phyloP scores from a whole-genome alignment of 768 basidiomycete species.

The Clitopilus passeckerianus region DNA sequence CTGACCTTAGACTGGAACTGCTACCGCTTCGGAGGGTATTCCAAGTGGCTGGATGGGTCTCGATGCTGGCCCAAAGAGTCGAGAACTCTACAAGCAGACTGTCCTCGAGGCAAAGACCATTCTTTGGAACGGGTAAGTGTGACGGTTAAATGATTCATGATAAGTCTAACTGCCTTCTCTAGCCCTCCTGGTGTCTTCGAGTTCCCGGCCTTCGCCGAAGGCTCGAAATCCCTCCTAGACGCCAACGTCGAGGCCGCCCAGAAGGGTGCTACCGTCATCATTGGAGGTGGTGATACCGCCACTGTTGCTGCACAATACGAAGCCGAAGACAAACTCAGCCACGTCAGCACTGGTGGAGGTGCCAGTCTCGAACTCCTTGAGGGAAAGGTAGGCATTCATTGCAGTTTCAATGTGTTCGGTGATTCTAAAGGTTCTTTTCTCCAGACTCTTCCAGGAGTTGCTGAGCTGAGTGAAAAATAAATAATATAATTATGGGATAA shows the following conservation, averaged over 20 bases:
- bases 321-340: slow-evolving; percentile 86
- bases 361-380: slow-evolving; percentile 94
- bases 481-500: slow-evolving; percentile 1
- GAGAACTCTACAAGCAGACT: slow-evolving; percentile 70
- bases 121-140: slow-evolving; percentile 88
- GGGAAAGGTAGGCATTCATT: slow-evolving; percentile 70
- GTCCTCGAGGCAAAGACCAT: slow-evolving; percentile 92
- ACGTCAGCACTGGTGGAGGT: slow-evolving; percentile 95
- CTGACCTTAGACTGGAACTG: slow-evolving; percentile 54
- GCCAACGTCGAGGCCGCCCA: slow-evolving; percentile 83
- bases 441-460: slow-evolving; percentile 86
- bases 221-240: slow-evolving; percentile 80
- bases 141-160: slow-evolving; percentile 13
- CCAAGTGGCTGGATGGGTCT: slow-evolving; percentile 94
- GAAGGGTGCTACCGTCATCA: slow-evolving; percentile 87
- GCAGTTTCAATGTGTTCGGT: slow-evolving; percentile 1
- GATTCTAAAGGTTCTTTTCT: slow-evolving; percentile 4
- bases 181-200: slow-evolving; percentile 98
- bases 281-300: slow-evolving; percentile 96
- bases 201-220: slow-evolving; percentile 85
- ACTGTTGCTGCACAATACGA: slow-evolving; percentile 86
- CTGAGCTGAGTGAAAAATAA: slow-evolving; percentile 72
- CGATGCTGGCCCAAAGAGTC: slow-evolving; percentile 84
- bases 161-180: slow-evolving; percentile 1
- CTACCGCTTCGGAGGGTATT: slow-evolving; percentile 83